Evolutionary conservation across 169 alveolate genomes (phyloP).

Genomic region (Plasmodium vivax): DNA sequence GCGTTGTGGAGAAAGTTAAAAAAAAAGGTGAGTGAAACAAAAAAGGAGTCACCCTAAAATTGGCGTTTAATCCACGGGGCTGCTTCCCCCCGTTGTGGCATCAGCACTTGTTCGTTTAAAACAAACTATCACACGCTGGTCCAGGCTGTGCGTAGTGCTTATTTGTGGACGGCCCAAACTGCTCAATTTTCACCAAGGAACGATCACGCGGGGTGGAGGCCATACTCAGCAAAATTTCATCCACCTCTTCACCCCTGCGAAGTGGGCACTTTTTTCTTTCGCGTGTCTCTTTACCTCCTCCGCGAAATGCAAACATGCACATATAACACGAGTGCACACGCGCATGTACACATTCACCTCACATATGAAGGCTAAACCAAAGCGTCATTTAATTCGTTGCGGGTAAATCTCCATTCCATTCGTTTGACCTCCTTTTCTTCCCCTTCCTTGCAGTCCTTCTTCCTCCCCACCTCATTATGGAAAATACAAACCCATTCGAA

Average conservation of each 20-base stretch:
- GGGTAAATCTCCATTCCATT: not conserved
- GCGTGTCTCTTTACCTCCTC: not conserved
- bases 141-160: not conserved
- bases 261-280: not conserved
- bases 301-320: not conserved
- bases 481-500: not conserved
- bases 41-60: not conserved
- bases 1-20: not conserved
- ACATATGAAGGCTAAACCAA: not conserved
- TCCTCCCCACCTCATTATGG: constrained; percentile 16
- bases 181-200: not conserved
- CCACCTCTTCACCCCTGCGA: not conserved
- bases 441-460: not conserved
- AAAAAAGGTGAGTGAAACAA: not conserved
- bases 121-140: not conserved
- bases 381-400: not conserved
- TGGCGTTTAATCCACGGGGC: not conserved
- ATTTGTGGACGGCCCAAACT: not conserved
- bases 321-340: not conserved
- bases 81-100: not conserved
- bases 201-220: not conserved
- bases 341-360: not conserved
- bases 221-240: not conserved
- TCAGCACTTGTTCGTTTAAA: not conserved
- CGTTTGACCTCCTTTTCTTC: not conserved